Evolutionary conservation across 345 rosid genomes (phyloP), one percentile per base, ranked within the genome.

Genomic region (Punica granatum): DNA sequence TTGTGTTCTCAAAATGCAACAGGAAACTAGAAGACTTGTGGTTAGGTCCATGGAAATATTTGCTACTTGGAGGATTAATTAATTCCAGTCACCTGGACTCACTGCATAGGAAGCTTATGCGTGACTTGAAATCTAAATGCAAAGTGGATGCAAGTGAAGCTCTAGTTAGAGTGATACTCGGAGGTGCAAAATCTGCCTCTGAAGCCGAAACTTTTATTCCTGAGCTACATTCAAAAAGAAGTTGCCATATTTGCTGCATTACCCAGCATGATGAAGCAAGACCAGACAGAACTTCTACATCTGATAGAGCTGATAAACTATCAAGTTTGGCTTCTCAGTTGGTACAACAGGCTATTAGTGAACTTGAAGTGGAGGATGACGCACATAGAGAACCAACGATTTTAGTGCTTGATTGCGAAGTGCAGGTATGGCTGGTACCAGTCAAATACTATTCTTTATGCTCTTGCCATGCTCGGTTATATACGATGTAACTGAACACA

Each of bases 21-120:
- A 89, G 98, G 81, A 81, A 80, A 71, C 69, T 89, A 58, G 97
- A 94, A 86, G 95, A 85, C 67, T 76, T 82, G 63, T 91, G 97
- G 99, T 80, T 91, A 63, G 99, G 99, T 63, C 79, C 91, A 26
- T 91, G 90, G 97, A 87, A 84, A 69, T 80, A 64, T 73, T 60
- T 86, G 75, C 88, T 94, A 76, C 77, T 86, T 10, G 92, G 95
- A 80, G 87, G 86, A 70, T 74, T 70, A 73, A 61, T 80, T 49
- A 77, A 83, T 76, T 70, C 73, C 73, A 72, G 77, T 64, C 74
- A 53, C 65, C 69, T 85, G 43, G 85, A 80, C 51, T 16, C 79
- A 15, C 70, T 80, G 60, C 84, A 72, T 64, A 88, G 82, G 75
- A 89, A 80, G 67, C 72, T 94, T 70, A 72, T 75, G 71, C 77